Base-by-base conservation (phyloP, 768 basidiomycete species). In the Trametes cingulata region DNA sequence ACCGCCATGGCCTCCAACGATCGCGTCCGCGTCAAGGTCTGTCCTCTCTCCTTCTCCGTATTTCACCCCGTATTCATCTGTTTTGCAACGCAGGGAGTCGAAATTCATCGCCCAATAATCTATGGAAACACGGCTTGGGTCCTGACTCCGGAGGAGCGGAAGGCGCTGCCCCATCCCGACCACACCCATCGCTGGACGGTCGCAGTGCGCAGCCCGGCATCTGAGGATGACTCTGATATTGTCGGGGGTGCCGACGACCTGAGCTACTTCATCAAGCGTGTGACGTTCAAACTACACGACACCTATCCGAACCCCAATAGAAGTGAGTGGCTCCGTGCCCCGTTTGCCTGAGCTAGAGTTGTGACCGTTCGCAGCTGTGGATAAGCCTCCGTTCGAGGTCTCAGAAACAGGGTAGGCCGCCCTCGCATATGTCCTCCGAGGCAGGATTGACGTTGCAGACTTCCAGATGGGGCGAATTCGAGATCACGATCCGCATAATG, bases 181-280 rank as follows among this genome's bases (percentile, higher is more conserved):
- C 94, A 95, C 67, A 98, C 96, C 2, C 96, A 98, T 72, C 84
- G 85, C 62, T 99, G 97, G 97, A 98, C 95, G 0, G 89, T 99
- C 59, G 95, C 94, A 25, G 84, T 99, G 24, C 86, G 97, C 24
- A 91, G 92, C 42, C 95, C 95, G 0, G 84, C 92, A 1, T 88
- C 91, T 35, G 78, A 83, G 2, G 79, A 85, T 0, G 85, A 86
- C 64, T 83, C 86, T 47, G 88, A 92, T 47, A 79, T 84, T 46
- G 91, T 95, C 20, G 95, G 95, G 20, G 94, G 93, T 14, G 90
- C 87, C 54, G 95, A 98, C 72, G 94, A 98, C 69, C 71, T 95
- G 36, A 82, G 85, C 65, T 91, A 97, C 67, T 93, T 96, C 71
- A 87, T 99, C 71, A 98, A 96, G 72, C 85, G 94, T 56, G 96